A percentile compares a stretch with the other conserved stretches of the same genome.
Conservation (phyloP, 164 flowering plant genomes). For the Buxus sempervirens region DNA sequence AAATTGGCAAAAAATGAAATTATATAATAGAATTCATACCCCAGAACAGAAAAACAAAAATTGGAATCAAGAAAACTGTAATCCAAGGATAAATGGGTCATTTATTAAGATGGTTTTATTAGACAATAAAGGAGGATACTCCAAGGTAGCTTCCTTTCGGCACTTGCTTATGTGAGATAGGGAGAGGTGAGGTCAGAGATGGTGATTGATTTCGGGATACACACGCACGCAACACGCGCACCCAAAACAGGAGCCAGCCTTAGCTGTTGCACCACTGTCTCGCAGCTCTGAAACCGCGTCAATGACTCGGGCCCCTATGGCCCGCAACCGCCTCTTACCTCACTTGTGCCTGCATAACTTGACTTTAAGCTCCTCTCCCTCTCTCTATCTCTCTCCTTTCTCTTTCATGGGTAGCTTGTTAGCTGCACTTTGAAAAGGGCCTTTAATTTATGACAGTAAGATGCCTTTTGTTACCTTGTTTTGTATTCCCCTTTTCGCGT, state of each 20-base stretch:
- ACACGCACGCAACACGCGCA: constrained; percentile 22
- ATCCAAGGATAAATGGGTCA: background rate
- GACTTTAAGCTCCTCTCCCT: constrained; percentile 18
- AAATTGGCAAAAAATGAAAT: background rate
- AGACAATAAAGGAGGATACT: constrained; percentile 37
- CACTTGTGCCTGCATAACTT: constrained; percentile 31
- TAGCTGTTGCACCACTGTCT: constrained; percentile 56
- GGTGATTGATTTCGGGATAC: constrained; percentile 9
- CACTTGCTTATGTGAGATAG: constrained; percentile 22
- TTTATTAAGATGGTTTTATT: background rate
- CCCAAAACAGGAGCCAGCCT: constrained; percentile 13
- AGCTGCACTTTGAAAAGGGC: too few species aligned
- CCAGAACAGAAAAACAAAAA: background rate
- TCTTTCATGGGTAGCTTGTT: background rate
- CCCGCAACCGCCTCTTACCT: constrained; percentile 9
- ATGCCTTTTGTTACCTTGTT: too few species aligned
- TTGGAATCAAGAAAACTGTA: background rate
- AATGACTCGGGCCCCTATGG: constrained; percentile 15
- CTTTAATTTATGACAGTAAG: too few species aligned
- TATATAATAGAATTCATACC: background rate
- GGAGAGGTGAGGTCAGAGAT: too few species aligned
- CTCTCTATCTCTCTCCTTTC: background rate
- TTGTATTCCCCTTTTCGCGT: too few species aligned
- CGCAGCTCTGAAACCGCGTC: constrained; percentile 52
- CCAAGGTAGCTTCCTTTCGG: constrained; percentile 52